These are phyloP conservation scores for Climacium dendroides DNA, from an alignment of 225 moss, liverwort and hornwort species.

Conservation along the genomic window DNA sequence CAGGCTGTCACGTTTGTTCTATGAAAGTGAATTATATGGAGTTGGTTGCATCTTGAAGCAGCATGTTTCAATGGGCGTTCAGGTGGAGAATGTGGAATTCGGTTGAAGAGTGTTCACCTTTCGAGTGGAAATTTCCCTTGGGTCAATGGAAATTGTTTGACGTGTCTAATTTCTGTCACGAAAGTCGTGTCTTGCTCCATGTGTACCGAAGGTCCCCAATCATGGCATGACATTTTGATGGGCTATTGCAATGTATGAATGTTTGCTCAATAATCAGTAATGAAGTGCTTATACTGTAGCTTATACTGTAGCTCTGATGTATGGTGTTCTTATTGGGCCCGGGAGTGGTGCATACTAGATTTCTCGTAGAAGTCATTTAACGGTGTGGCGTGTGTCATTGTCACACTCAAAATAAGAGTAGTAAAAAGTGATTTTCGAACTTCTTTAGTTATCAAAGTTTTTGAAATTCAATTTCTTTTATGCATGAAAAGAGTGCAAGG, in stretches of 20 bases:
- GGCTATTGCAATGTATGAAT: neutral
- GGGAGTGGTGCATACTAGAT: too few species aligned
- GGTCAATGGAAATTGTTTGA: neutral
- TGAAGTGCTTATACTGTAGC: neutral
- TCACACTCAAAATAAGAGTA: too few species aligned
- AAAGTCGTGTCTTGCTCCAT: neutral
- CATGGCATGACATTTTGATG: neutral
- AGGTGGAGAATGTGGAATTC: neutral
- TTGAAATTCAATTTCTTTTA: too few species aligned
- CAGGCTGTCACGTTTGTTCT: neutral
- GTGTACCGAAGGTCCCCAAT: neutral
- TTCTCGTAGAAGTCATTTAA: too few species aligned
- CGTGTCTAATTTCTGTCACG: neutral
- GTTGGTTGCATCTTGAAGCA: neutral
- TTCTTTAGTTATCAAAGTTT: too few species aligned
- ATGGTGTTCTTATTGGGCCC: neutral
- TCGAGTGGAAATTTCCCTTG: neutral
- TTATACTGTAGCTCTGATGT: neutral
- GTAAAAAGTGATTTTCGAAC: too few species aligned
- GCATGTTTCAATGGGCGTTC: neutral
- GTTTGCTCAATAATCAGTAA: neutral
- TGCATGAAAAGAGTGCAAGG: too few species aligned
- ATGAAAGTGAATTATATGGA: neutral
- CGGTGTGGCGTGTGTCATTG: too few species aligned
- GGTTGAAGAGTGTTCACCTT: neutral